Conservation (phyloP, 208 protist species). For the Phytomonas serpens region DNA sequence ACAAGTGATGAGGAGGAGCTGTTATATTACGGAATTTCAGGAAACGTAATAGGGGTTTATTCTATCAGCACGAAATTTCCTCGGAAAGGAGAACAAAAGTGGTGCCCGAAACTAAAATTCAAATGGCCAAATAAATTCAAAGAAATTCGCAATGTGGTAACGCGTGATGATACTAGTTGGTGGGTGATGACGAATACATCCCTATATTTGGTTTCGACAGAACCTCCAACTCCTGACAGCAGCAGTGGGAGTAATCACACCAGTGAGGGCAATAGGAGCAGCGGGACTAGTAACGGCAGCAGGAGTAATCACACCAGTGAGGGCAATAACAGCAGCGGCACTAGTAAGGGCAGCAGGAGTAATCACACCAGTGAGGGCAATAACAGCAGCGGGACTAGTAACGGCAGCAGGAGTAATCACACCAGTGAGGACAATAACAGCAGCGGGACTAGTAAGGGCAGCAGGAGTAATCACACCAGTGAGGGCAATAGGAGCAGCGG, state of each 20-base stretch:
- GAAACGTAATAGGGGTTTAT: constrained; percentile 6
- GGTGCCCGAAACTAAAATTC: constrained; percentile 3
- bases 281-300: not conserved
- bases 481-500: too few species aligned
- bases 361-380: too few species aligned
- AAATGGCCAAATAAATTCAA: not conserved
- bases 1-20: constrained; percentile 13
- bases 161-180: not conserved
- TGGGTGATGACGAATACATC: not conserved
- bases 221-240: constrained; percentile 8
- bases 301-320: too few species aligned
- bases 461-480: too few species aligned
- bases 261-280: not conserved
- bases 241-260: not conserved
- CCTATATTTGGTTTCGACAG: constrained; percentile 3
- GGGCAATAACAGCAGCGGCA: too few species aligned
- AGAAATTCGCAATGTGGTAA: not conserved
- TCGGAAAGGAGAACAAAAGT: not conserved
- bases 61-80: not conserved
- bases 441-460: too few species aligned
- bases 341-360: too few species aligned
- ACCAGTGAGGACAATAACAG: too few species aligned
- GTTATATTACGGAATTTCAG: constrained; percentile 11
- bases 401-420: too few species aligned
- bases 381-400: too few species aligned